Evolutionary conservation across 305 asterid genomes (phyloP).

Genomic region (Striga hermonthica): DNA sequence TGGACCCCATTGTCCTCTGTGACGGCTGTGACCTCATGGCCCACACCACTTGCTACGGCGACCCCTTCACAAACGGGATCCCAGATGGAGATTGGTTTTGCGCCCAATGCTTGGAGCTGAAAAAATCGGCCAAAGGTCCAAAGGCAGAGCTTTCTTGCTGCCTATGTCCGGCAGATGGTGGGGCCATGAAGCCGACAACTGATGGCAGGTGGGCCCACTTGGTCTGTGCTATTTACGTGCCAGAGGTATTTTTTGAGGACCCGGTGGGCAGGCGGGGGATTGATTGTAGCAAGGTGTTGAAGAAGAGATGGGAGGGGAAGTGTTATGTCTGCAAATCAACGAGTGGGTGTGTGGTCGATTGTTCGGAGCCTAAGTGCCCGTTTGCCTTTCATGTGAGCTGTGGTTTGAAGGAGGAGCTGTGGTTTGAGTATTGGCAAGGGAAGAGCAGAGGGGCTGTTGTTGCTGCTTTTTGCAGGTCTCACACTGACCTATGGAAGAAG

Average conservation of each 20-base stretch:
- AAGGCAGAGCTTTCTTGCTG: slow-evolving; percentile 43
- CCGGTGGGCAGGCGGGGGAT: slow-evolving; percentile 63
- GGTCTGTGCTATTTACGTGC: slow-evolving; percentile 72
- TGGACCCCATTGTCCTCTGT: slow-evolving; percentile 83
- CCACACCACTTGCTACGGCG: slow-evolving; percentile 76
- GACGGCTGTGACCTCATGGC: slow-evolving; percentile 92
- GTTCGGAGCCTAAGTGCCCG: slow-evolving; percentile 72
- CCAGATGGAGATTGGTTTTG: slow-evolving; percentile 97
- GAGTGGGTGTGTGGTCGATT: slow-evolving; percentile 70
- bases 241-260: slow-evolving; percentile 73
- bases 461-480: slow-evolving; percentile 70
- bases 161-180: slow-evolving; percentile 61
- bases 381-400: slow-evolving; percentile 79
- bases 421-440: slow-evolving; percentile 63
- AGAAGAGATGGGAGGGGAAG: slow-evolving; percentile 54
- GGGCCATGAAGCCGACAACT: slow-evolving; percentile 73
- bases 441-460: slow-evolving; percentile 60
- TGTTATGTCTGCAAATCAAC: slow-evolving; percentile 53
- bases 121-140: slow-evolving; percentile 20
- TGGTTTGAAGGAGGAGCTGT: slow-evolving; percentile 63
- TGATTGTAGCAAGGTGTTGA: slow-evolving; percentile 49
- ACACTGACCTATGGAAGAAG: slow-evolving; percentile 82
- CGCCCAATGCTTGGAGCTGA: slow-evolving; percentile 46
- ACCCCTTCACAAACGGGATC: slow-evolving; percentile 55
- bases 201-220: slow-evolving; percentile 81